These are phyloP conservation scores for Obelidium mucronatum DNA, from an alignment of 192 early-diverging fungal genomes.

Conservation along the genomic window DNA sequence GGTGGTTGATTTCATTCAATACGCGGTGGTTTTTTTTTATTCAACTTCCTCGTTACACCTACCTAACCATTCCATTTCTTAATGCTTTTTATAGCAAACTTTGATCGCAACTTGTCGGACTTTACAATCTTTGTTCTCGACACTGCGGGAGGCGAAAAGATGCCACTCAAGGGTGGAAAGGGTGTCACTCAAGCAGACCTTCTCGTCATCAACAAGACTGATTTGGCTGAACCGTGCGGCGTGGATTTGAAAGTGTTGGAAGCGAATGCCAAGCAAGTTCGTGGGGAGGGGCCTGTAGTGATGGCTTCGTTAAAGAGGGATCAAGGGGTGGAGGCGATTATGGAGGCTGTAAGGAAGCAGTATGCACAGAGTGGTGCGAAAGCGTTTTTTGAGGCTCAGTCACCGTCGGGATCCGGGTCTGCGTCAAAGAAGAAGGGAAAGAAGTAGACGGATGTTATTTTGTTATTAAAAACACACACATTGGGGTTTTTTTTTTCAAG, in stretches of 20 bases:
- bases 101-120: slow-evolving; percentile 74
- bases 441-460: too few species aligned
- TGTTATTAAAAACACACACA: too few species aligned
- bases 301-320: slow-evolving; percentile 94
- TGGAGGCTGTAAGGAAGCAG: slow-evolving; percentile 71
- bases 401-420: too few species aligned
- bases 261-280: slow-evolving; percentile 86
- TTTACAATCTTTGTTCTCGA: slow-evolving; percentile 98
- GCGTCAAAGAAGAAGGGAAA: too few species aligned
- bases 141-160: slow-evolving; percentile 93
- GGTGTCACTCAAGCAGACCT: slow-evolving; percentile 96
- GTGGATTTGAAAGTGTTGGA: slow-evolving; percentile 91
- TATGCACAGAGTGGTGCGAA: slow-evolving; percentile 48
- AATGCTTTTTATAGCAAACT: slow-evolving; percentile 47
- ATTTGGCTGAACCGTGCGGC: slow-evolving; percentile 88
- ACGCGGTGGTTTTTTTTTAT: slow-evolving; percentile 33
- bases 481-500: too few species aligned
- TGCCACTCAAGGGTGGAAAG: slow-evolving; percentile 97
- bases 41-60: too few species aligned
- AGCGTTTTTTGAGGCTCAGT: slow-evolving; percentile 15
- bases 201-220: slow-evolving; percentile 97
- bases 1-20: background rate
- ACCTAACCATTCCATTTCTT: background rate
- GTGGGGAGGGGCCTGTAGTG: slow-evolving; percentile 80
- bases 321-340: slow-evolving; percentile 83